Evolutionary conservation across 495 filamentous ascomycete genomes (phyloP).

Genomic region (Penicillium longicatenatum): DNA sequence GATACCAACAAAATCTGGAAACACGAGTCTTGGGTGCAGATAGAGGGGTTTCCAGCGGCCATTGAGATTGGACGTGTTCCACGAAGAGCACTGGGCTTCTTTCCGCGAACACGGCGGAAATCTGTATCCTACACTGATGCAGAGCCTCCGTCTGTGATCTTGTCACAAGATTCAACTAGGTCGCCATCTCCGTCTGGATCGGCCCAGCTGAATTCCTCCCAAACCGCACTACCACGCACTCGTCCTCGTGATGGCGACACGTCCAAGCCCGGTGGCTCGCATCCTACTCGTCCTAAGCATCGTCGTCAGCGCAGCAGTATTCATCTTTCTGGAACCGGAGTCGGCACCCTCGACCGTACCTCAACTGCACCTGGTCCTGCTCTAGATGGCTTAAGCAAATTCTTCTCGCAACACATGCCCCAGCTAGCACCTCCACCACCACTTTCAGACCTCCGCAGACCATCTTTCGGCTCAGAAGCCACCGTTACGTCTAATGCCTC

Average conservation of each 20-base stretch:
- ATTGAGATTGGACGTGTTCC: conserved; percentile 88
- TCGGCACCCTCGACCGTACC: conserved; percentile 72
- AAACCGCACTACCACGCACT: conserved; percentile 20
- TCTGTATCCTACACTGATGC: conserved; percentile 54
- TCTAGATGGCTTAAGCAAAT: conserved; percentile 75
- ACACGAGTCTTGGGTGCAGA: conserved; percentile 82
- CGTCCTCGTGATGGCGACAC: conserved; percentile 23
- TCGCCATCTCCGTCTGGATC: conserved; percentile 36
- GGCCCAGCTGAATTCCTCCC: conserved; percentile 30
- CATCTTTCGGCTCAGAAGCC: conserved; percentile 47
- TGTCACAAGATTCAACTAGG: conserved; percentile 38
- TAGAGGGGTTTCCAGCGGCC: conserved; percentile 67
- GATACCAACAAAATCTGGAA: conserved; percentile 67
- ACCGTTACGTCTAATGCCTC: conserved; percentile 46
- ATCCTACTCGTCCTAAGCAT: conserved; percentile 29
- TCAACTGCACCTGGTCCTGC: conserved; percentile 77
- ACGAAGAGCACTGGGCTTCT: conserved; percentile 81
- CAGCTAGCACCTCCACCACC: conserved; percentile 55
- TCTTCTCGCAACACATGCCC: conserved; percentile 76
- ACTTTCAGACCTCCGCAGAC: conserved; percentile 32
- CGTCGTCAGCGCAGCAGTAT: conserved; percentile 46
- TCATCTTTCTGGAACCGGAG: conserved; percentile 73
- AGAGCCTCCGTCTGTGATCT: conserved; percentile 33
- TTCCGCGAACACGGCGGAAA: conserved; percentile 89
- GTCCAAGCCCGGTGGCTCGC: conserved; percentile 19